Conservation (phyloP, 1,284 basidiomycete genomes). For the Ganoderma lingzhi region DNA sequence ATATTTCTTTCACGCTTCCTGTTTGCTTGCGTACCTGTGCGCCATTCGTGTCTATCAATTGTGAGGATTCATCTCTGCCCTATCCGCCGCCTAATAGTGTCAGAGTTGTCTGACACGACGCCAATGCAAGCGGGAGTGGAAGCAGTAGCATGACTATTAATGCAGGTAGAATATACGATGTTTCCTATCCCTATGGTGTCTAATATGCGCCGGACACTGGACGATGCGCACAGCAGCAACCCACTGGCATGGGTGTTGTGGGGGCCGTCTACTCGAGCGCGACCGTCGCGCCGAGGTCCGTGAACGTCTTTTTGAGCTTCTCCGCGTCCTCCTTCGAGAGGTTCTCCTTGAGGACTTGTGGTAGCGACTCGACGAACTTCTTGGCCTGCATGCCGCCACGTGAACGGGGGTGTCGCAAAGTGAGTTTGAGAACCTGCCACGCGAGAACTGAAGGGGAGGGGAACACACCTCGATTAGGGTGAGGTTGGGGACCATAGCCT, state of each 20-base stretch:
- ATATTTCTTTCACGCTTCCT: neutral
- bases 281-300: conserved; percentile 90
- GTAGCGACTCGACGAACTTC: conserved; percentile 98
- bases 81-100: neutral
- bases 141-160: conserved; percentile 32
- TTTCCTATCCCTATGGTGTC: conserved; percentile 12
- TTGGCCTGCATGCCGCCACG: conserved; percentile 76
- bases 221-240: neutral
- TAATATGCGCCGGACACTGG: neutral
- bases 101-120: neutral
- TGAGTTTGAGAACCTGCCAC: neutral
- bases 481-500: conserved; percentile 93
- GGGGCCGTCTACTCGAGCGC: conserved; percentile 70
- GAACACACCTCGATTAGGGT: conserved; percentile 92
- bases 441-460: conserved; percentile 19
- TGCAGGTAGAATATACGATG: conserved; percentile 28
- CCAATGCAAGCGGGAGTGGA: conserved; percentile 19
- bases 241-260: neutral
- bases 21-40: neutral
- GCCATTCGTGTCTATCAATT: neutral
- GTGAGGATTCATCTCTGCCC: no score
- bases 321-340: conserved; percentile 98
- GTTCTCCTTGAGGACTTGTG: conserved; percentile 96
- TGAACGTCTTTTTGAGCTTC: conserved; percentile 92
- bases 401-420: no score